Base-by-base conservation (phyloP, 2,329 filamentous ascomycete genomes). In the Herpomyces periplanetae region DNA sequence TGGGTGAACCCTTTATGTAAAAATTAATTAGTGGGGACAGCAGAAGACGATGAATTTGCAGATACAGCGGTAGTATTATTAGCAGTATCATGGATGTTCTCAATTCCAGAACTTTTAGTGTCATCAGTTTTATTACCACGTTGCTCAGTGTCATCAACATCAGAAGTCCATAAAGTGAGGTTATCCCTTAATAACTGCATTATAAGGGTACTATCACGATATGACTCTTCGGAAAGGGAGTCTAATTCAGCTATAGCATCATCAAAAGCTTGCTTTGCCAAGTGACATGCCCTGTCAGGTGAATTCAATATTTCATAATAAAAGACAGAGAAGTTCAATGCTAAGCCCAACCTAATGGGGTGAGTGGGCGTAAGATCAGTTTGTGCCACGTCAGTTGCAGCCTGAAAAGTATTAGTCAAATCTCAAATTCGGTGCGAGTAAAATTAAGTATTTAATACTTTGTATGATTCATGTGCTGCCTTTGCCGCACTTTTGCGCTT, bases 231-330 rank as follows among this genome's bases (percentile, higher is more conserved):
- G 24, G 69, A 85, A 28, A 91, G 54, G 19, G 71, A 85, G 51
- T 91, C 75, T 33, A 91, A 69, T 59, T 91, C 73, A 37, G 75
- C 75, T 41, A 91, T 88, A 36, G 75, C 75, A 42, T 88, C 75
- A 41, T 91, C 75, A 38, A 91, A 91, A 19, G 80, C 75, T 52
- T 91, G 75, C 60, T 91, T 91, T 45, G 75, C 75, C 30, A 91
- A 60, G 42, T 91, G 75, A 59, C 75, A 91, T 37, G 75, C 75
- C 39, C 66, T 69, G 45, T 88, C 73, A 36, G 73, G 75, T 13
- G 73, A 84, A 62, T 88, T 91, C 39, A 88, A 52, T 41, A 88
- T 88, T 56, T 88, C 80, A 46, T 88, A 87, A 59, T 87, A 87
- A 54, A 88, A 88, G 36, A 88, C 75, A 28, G 73, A 88, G 59